Conservation (phyloP, 75 land plant genomes). For the Picea sitchensis region DNA sequence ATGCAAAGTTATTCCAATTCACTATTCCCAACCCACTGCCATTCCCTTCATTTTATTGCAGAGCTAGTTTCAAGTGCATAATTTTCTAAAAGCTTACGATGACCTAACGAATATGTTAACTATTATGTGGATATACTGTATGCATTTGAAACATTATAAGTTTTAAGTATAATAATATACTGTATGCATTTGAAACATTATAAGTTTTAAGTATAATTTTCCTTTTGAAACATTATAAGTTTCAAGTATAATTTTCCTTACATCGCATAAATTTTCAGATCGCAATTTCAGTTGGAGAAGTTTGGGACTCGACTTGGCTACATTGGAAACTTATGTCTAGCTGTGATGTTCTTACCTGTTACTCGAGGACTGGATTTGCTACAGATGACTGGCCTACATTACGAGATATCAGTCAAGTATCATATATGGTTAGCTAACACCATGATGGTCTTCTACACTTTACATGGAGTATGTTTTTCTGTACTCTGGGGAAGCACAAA, state of each 20-base stretch:
- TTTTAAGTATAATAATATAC: too few relatives aligned
- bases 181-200: too few relatives aligned
- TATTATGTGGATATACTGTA: too few relatives aligned
- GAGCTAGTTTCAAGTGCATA: too few relatives aligned
- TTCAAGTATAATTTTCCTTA: background rate
- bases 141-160: too few relatives aligned
- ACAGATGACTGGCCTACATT: conserved; percentile 60
- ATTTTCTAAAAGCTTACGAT: too few relatives aligned
- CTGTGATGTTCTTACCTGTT: conserved; percentile 65
- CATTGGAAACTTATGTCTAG: conserved; percentile 60
- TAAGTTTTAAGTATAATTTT: too few relatives aligned
- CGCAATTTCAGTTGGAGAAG: conserved; percentile 43
- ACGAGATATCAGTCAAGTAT: conserved; percentile 76
- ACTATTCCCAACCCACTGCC: too few relatives aligned
- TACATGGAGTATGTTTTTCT: conserved; percentile 56
- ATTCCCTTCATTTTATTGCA: too few relatives aligned
- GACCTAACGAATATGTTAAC: too few relatives aligned
- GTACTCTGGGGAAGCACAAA: conserved; percentile 44
- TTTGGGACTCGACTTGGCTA: conserved; percentile 61
- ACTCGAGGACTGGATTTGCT: conserved; percentile 60
- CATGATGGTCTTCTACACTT: conserved; percentile 39
- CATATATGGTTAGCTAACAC: conserved; percentile 80
- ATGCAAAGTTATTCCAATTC: too few relatives aligned
- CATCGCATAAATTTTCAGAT: conserved; percentile 35
- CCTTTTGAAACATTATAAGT: too few relatives aligned